Base-by-base conservation (phyloP, 2,329 filamentous ascomycete genomes). In the Ophiognomonia clavigignenti-juglandacearum region DNA sequence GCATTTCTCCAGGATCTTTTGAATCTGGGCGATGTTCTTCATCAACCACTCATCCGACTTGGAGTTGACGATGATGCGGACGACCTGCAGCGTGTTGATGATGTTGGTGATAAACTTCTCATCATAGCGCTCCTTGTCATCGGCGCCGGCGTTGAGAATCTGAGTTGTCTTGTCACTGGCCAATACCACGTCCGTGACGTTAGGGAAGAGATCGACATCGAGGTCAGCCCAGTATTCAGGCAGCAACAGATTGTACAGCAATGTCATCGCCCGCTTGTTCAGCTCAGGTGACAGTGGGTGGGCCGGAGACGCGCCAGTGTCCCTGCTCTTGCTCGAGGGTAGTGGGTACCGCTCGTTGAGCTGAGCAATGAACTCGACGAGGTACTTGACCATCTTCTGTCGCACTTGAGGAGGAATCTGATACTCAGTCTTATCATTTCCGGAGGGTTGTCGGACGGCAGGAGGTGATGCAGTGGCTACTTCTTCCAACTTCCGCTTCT, bases 361-460 rank as follows among this genome's bases (percentile, higher is more conserved):
- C 42, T 89, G 86, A 1, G 90, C 91, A 56, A 97, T 96, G 65
- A 97, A 97, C 51, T 93, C 88, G 24, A 97, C 87, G 26, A 98
- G 78, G 60, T 97, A 98, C 66, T 96, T 96, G 39, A 96, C 78
- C 72, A 98, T 85, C 64, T 89, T 85, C 36, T 83, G 78, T 18
- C 91, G 81, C 45, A 86, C 81, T 1, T 78, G 64, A 1, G 77
- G 63, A 8, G 86, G 80, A 22, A 92, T 83, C 52, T 78, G 73
- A 56, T 87, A 91, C 47, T 90, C 86, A 0, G 70, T 65, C 50
- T 75, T 74, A 40, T 83, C 82, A 22, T 65, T 62, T 7, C 69
- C 64, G 10, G 70, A 66, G 29, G 61, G 63, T 51, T 73, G 71
- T 44, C 69, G 69, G 9, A 70, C 66, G 11, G 76, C 66, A 7